Evolutionary conservation across 306 rosid species (phyloP).

Genomic region (Luffa acutangula): DNA sequence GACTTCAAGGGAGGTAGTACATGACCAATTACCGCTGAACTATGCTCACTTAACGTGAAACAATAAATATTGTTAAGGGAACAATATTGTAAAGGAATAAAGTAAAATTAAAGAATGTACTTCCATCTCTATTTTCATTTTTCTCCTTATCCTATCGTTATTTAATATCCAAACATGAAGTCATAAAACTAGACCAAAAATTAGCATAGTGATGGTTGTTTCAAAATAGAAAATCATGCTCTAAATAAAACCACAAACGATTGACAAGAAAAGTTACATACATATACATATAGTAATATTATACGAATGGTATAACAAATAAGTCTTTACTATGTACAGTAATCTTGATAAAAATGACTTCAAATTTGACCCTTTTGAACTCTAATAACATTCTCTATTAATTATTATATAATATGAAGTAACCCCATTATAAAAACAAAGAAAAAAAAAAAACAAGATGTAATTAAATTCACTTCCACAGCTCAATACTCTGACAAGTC

Average conservation of each 20-base stretch:
- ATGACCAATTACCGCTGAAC: too few species aligned
- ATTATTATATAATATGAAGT: background rate
- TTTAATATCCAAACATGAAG: background rate
- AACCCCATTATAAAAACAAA: background rate
- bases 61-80: too few species aligned
- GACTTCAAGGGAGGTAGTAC: too few species aligned
- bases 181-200: background rate
- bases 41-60: too few species aligned
- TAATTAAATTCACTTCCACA: slow-evolving; percentile 33
- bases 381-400: background rate
- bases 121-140: too few species aligned
- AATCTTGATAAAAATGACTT: background rate
- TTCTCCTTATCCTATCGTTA: too few species aligned
- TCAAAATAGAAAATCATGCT: background rate
- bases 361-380: background rate
- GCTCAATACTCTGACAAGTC: slow-evolving; percentile 37
- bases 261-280: background rate
- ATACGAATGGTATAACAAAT: background rate
- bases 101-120: too few species aligned
- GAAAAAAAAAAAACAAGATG: background rate
- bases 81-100: too few species aligned
- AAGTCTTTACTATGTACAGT: background rate
- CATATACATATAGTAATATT: background rate
- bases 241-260: background rate
- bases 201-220: background rate